These are phyloP conservation scores for Sporisorium exsertum DNA, from an alignment of 1,284 basidiomycete species.

Conservation along the genomic window DNA sequence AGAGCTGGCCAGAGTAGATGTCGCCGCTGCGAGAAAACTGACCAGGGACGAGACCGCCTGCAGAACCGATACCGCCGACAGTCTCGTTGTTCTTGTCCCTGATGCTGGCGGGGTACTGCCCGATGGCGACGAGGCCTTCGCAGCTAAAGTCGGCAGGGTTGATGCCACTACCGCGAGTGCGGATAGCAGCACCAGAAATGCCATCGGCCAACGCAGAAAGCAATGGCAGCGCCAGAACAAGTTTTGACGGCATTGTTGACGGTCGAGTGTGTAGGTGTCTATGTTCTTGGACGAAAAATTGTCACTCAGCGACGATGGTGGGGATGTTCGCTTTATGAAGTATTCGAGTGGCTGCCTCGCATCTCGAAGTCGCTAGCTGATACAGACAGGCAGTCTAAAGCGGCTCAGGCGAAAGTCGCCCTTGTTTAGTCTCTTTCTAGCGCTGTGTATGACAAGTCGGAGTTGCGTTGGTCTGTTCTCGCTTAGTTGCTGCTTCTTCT, in stretches of 20 bases:
- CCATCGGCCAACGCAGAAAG: constrained; percentile 7
- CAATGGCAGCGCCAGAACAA: constrained; percentile 20
- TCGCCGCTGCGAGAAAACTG: constrained; percentile 29
- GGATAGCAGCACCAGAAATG: constrained; percentile 24
- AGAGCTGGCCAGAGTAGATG: constrained; percentile 72
- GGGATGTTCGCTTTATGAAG: neutral
- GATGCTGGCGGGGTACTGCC: constrained; percentile 60
- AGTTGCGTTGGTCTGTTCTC: neutral
- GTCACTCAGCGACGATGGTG: no score
- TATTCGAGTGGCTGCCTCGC: neutral
- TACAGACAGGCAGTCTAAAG: no score
- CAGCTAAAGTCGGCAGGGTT: constrained; percentile 57
- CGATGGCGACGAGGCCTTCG: constrained; percentile 69
- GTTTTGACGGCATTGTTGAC: constrained; percentile 11
- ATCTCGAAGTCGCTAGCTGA: neutral
- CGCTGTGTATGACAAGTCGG: neutral
- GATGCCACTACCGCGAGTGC: constrained; percentile 23
- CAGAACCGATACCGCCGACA: constrained; percentile 67
- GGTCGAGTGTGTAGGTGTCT: neutral
- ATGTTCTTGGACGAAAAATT: no score
- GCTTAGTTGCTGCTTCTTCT: neutral
- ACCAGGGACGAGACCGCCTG: constrained; percentile 43
- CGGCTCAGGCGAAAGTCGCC: neutral
- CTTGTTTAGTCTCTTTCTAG: neutral
- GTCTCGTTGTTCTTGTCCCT: constrained; percentile 67